A percentile compares a stretch with the other conserved stretches of the same genome.
Evolutionary conservation across 1,139 yeast genomes (phyloP).

Genomic region (Blastobotrys aristatus): DNA sequence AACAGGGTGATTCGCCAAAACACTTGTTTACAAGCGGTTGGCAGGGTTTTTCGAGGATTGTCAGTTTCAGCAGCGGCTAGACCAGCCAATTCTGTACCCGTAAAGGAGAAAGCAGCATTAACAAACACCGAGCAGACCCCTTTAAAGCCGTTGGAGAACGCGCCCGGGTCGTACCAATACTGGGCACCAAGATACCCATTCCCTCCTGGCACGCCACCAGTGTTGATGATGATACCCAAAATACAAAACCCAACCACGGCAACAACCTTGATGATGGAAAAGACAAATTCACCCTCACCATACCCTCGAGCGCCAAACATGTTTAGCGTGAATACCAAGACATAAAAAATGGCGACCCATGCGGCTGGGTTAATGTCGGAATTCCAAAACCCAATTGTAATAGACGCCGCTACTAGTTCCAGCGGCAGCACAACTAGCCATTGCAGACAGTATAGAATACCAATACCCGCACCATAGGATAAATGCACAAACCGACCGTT

Average conservation of each 20-base stretch:
- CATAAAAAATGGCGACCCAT: constrained; percentile 59
- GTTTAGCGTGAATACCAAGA: constrained; percentile 51
- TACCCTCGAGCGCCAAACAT: constrained; percentile 67
- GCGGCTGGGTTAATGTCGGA: constrained; percentile 55
- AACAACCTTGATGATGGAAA: constrained; percentile 51
- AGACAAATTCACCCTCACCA: constrained; percentile 64
- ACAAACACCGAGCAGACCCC: constrained; percentile 79
- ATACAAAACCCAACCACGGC: constrained; percentile 62
- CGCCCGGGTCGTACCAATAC: constrained; percentile 60
- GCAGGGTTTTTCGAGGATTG: constrained; percentile 64
- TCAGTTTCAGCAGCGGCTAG: constrained; percentile 81
- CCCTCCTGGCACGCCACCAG: constrained; percentile 63
- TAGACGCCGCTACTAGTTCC: constrained; percentile 72
- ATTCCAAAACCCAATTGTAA: constrained; percentile 64
- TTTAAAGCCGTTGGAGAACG: constrained; percentile 61
- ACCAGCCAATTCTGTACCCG: constrained; percentile 78
- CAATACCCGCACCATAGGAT: constrained; percentile 79
- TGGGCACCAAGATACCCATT: constrained; percentile 60
- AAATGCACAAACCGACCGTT: constrained; percentile 65
- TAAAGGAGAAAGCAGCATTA: constrained; percentile 81
- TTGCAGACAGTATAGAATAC: constrained; percentile 43
- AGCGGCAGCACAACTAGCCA: constrained; percentile 73
- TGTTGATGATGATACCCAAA: constrained; percentile 52
- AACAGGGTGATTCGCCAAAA: constrained; percentile 66
- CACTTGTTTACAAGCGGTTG: constrained; percentile 66